phyloP scores from a whole-genome alignment of 108 stramenopile species.

The Pseudonitzschia pungens region DNA sequence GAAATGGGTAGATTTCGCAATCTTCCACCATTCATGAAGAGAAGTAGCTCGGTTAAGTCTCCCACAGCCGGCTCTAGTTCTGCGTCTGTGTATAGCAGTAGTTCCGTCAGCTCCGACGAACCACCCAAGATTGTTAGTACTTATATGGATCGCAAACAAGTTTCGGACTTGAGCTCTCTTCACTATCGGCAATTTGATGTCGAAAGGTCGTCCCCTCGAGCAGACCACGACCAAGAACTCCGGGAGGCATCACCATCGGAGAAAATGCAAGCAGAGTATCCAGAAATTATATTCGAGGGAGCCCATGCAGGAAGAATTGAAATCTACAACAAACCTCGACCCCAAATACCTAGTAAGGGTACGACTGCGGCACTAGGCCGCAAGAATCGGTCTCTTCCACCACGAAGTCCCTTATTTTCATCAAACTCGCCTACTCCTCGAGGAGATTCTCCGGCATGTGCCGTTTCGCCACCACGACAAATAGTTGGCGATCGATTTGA shows the following conservation, averaged over 20 bases:
- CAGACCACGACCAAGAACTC: not conserved
- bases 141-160: slow-evolving; percentile 25
- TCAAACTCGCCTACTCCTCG: slow-evolving; percentile 29
- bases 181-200: not conserved
- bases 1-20: slow-evolving; percentile 10
- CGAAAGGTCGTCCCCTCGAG: slow-evolving; percentile 28
- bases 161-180: slow-evolving; percentile 34
- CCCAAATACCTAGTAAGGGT: slow-evolving; percentile 1
- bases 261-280: slow-evolving; percentile 14
- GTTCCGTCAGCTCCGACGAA: slow-evolving; percentile 20
- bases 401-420: slow-evolving; percentile 31
- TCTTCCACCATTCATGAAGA: slow-evolving; percentile 10
- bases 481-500: slow-evolving; percentile 34
- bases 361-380: slow-evolving; percentile 15
- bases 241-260: slow-evolving; percentile 32
- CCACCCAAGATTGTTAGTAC: slow-evolving; percentile 42
- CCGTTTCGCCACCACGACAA: slow-evolving; percentile 35
- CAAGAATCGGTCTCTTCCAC: slow-evolving; percentile 38
- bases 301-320: slow-evolving; percentile 26
- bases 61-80: slow-evolving; percentile 23
- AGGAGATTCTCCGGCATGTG: slow-evolving; percentile 21
- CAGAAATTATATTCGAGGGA: slow-evolving; percentile 37
- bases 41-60: slow-evolving; percentile 17
- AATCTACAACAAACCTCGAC: slow-evolving; percentile 12
- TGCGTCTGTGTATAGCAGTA: slow-evolving; percentile 31